Base-by-base conservation (phyloP, 768 basidiomycete species). In the Trametes gibbosa region DNA sequence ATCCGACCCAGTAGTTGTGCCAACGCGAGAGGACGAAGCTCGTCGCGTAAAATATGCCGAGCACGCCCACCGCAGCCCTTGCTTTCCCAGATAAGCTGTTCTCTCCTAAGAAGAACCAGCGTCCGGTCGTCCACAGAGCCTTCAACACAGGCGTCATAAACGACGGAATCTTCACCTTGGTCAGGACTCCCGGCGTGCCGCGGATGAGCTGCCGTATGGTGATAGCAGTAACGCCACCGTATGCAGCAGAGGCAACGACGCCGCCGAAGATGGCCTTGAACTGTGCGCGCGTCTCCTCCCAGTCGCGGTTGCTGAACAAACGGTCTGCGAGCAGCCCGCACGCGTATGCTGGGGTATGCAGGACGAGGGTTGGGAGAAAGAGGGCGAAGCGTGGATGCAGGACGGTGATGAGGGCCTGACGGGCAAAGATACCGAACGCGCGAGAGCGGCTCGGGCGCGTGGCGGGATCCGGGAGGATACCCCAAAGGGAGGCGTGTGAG, bases 261-360 rank as follows among this genome's bases (percentile, higher is more conserved):
- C 65, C 67, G 2, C 92, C 93, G 64, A 95, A 85, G 17, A 90
- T 85, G 34, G 96, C 84, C 77, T 98, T 98, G 78, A 90, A 97
- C 79, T 98, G 95, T 41, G 95, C 97, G 69, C 90, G 86, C 16
- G 92, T 89, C 71, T 98, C 96, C 71, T 97, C 87, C 71, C 97
- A 94, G 56, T 90, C 83, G 63, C 87, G 79, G 35, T 40, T 64
- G 5, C 53, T 53, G 13, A 83, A 84, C 39, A 93, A 74, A 41
- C 81, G 74, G 25, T 86, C 88, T 29, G 90, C 92, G 55, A 87
- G 68, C 27, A 83, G 77, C 10, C 85, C 87, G 75, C 93, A 84
- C 56, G 86, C 74, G 74, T 98, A 98, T 45, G 89, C 85, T 1
- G 97, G 97, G 13, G 86, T 68, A 58, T 93, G 90, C 56, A 95